These are phyloP conservation scores for Myxozyma monticola DNA, from an alignment of 805 yeast species.

Conservation along the genomic window DNA sequence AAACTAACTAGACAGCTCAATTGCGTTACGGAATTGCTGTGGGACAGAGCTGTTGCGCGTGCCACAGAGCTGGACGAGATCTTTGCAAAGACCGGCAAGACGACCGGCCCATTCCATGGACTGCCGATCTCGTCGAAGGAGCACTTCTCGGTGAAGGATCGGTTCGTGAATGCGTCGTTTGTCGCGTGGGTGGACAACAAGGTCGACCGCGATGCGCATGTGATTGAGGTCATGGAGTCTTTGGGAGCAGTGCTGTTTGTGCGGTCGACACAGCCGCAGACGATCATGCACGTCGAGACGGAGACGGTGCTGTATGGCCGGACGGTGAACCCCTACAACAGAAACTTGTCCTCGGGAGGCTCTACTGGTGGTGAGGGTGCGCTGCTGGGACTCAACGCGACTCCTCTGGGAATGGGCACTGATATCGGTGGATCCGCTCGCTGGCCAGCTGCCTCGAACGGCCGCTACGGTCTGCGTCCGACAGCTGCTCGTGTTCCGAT, in stretches of 20 bases:
- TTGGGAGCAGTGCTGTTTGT: conserved; percentile 64
- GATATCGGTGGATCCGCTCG: conserved; percentile 75
- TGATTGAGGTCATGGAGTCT: conserved; percentile 49
- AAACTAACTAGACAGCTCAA: conserved; percentile 33
- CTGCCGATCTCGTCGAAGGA: conserved; percentile 69
- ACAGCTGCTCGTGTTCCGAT: conserved; percentile 52
- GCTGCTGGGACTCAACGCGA: conserved; percentile 56
- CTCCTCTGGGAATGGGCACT: conserved; percentile 64
- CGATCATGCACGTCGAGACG: conserved; percentile 68
- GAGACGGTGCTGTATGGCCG: conserved; percentile 60
- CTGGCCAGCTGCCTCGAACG: conserved; percentile 65
- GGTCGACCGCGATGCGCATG: conserved; percentile 49
- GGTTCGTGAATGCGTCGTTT: conserved; percentile 60
- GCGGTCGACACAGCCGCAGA: conserved; percentile 68
- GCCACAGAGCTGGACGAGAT: conserved; percentile 53
- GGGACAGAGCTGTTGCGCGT: conserved; percentile 50
- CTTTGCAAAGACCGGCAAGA: conserved; percentile 49
- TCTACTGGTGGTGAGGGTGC: conserved; percentile 76
- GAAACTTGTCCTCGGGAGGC: conserved; percentile 65
- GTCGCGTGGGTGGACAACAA: conserved; percentile 53
- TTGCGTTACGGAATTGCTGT: conserved; percentile 50
- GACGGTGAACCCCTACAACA: conserved; percentile 59
- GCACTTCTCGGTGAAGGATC: conserved; percentile 56
- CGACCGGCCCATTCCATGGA: conserved; percentile 69
- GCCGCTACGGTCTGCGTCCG: conserved; percentile 64